phyloP scores from a whole-genome alignment of 805 yeast species.

The Ogataea degrootiae region DNA sequence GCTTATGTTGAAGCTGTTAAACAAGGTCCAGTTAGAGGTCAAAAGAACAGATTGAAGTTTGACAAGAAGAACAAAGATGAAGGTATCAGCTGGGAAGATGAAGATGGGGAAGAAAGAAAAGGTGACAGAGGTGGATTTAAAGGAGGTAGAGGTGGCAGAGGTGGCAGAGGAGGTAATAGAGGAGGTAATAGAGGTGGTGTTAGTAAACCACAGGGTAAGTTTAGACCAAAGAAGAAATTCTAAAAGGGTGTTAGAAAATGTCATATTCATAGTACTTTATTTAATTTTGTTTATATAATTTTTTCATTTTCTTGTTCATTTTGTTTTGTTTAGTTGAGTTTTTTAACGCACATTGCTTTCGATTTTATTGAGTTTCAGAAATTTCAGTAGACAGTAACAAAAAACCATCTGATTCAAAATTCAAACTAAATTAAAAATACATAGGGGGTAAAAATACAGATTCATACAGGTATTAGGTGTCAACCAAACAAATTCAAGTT shows the following conservation, averaged over 20 bases:
- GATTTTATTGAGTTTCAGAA: too few species aligned
- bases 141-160: slow-evolving; percentile 2
- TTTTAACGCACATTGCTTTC: too few species aligned
- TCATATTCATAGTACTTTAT: neutral
- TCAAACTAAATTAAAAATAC: neutral
- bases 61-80: slow-evolving; percentile 48
- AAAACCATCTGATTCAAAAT: too few species aligned
- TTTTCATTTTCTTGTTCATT: neutral
- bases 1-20: slow-evolving; percentile 93
- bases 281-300: neutral
- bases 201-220: slow-evolving; percentile 39
- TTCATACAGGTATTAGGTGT: neutral
- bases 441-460: neutral
- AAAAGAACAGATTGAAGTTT: slow-evolving; percentile 83
- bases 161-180: slow-evolving; percentile 1
- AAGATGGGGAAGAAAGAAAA: slow-evolving; percentile 16
- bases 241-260: slow-evolving; percentile 18
- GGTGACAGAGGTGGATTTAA: neutral
- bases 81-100: slow-evolving; percentile 46
- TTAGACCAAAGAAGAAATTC: slow-evolving; percentile 57
- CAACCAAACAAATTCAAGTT: slow-evolving; percentile 17
- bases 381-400: neutral
- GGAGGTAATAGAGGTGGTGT: slow-evolving; percentile 14
- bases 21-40: slow-evolving; percentile 92
- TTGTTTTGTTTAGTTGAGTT: too few species aligned